A percentile compares a stretch with the other conserved stretches of the same genome.
phyloP scores from a whole-genome alignment of 2,329 filamentous ascomycete genomes.

The Furcasterigmium sp. region DNA sequence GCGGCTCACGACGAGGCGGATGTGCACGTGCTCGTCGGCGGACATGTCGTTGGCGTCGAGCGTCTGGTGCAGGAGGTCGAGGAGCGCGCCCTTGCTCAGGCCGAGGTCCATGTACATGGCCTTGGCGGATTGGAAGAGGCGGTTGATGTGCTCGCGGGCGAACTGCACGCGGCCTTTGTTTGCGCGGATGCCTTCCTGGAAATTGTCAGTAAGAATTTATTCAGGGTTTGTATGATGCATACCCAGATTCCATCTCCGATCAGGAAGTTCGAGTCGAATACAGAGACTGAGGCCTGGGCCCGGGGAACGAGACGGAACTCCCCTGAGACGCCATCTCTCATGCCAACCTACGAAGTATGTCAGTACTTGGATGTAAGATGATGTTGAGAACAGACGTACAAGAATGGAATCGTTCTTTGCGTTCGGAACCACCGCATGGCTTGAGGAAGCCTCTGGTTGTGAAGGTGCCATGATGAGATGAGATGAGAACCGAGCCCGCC shows the following conservation, averaged over 20 bases:
- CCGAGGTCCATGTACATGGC: slow-evolving; percentile 23
- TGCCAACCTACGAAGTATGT: slow-evolving; percentile 13
- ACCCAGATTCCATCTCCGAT: slow-evolving; percentile 22
- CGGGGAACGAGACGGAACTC: slow-evolving; percentile 16
- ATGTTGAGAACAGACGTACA: slow-evolving; percentile 7
- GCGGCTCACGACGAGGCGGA: slow-evolving; percentile 21
- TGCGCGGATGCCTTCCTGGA: slow-evolving; percentile 19
- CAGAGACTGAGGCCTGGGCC: slow-evolving; percentile 16
- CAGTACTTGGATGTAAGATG: too few species aligned
- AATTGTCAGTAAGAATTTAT: neutral
- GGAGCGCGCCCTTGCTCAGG: slow-evolving; percentile 16
- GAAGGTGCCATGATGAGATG: neutral
- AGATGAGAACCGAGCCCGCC: too few species aligned
- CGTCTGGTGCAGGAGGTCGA: slow-evolving; percentile 17
- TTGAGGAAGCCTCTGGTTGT: slow-evolving; percentile 5
- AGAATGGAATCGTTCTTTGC: slow-evolving; percentile 16
- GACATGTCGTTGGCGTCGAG: slow-evolving; percentile 19
- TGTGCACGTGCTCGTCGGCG: slow-evolving; percentile 19
- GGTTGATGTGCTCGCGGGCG: slow-evolving; percentile 19
- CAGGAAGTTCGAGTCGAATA: slow-evolving; percentile 22
- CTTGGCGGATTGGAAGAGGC: slow-evolving; percentile 21
- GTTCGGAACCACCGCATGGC: slow-evolving; percentile 16
- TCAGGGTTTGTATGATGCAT: too few species aligned
- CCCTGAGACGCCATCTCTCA: slow-evolving; percentile 18
- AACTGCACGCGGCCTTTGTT: slow-evolving; percentile 18